phyloP scores from a whole-genome alignment of 495 filamentous ascomycete genomes.

The Bacidia rubella region DNA sequence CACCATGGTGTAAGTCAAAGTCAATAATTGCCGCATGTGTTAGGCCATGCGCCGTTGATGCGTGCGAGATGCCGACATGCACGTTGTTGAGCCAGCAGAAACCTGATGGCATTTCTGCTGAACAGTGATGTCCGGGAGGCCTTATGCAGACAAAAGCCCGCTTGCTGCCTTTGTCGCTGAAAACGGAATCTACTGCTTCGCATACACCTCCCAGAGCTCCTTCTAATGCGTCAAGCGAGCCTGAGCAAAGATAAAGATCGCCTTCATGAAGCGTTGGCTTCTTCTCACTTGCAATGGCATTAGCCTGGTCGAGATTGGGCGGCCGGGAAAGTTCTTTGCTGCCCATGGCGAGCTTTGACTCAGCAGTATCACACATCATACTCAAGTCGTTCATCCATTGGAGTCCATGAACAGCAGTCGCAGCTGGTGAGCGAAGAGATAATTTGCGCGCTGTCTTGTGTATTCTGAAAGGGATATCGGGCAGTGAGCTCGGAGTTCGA shows the following conservation, averaged over 20 bases:
- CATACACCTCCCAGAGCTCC: constrained; percentile 80
- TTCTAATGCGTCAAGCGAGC: constrained; percentile 76
- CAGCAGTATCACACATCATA: constrained; percentile 66
- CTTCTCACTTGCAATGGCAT: constrained; percentile 25
- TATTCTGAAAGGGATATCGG: constrained; percentile 66
- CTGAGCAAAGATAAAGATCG: constrained; percentile 77
- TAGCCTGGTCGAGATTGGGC: constrained; percentile 25
- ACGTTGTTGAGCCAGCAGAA: constrained; percentile 99
- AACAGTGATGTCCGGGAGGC: constrained; percentile 91
- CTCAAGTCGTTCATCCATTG: constrained; percentile 89
- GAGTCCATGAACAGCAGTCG: constrained; percentile 69
- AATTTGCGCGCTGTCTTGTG: constrained; percentile 55
- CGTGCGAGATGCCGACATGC: constrained; percentile 89
- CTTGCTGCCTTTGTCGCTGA: constrained; percentile 43
- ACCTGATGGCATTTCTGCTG: constrained; percentile 70
- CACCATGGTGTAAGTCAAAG: constrained; percentile 93
- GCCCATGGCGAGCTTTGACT: constrained; percentile 53
- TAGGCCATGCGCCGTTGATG: constrained; percentile 62
- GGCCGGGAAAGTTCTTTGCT: constrained; percentile 65
- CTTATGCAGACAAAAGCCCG: constrained; percentile 75
- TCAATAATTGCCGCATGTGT: constrained; percentile 95
- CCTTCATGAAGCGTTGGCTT: constrained; percentile 54
- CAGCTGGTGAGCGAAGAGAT: constrained; percentile 49
- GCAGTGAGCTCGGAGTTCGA: constrained; percentile 33
- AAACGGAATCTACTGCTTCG: constrained; percentile 80